Evolutionary conservation across 306 rosid genomes (phyloP).

Genomic region (Prinsepia uniflora): DNA sequence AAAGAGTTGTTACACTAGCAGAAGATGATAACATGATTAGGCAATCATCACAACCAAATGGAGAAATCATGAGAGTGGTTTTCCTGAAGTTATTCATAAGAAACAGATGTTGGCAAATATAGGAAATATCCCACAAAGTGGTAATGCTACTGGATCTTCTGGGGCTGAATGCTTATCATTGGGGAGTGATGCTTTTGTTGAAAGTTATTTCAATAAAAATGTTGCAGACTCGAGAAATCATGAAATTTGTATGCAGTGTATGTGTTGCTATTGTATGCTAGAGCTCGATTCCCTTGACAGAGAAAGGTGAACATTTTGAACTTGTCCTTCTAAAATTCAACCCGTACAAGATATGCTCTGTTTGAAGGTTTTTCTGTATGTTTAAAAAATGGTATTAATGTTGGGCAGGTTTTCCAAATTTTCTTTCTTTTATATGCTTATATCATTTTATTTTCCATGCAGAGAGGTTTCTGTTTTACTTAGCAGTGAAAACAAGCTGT

Average conservation of each 20-base stretch:
- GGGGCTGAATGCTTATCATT: constrained; percentile 20
- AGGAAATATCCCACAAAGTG: constrained; percentile 21
- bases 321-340: not conserved
- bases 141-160: constrained; percentile 32
- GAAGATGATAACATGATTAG: constrained; percentile 38
- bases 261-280: constrained; percentile 56
- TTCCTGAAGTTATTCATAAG: constrained; percentile 17
- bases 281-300: constrained; percentile 38
- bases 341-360: not conserved
- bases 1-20: constrained; percentile 48
- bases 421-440: constrained; percentile 11
- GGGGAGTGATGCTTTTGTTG: constrained; percentile 42
- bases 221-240: constrained; percentile 57
- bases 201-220: constrained; percentile 53
- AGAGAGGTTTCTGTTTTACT: constrained; percentile 77
- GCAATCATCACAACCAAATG: constrained; percentile 27
- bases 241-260: constrained; percentile 55
- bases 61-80: constrained; percentile 14
- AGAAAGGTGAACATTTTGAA: constrained; percentile 49
- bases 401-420: not conserved
- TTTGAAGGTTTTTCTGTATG: not conserved
- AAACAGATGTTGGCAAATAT: constrained; percentile 24
- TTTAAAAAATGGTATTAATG: not conserved
- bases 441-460: constrained; percentile 24
- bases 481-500: constrained; percentile 77